Evolutionary conservation across 495 filamentous ascomycete genomes (phyloP), one percentile per base, ranked within the genome.

Genomic region (Penicillium ucsense): DNA sequence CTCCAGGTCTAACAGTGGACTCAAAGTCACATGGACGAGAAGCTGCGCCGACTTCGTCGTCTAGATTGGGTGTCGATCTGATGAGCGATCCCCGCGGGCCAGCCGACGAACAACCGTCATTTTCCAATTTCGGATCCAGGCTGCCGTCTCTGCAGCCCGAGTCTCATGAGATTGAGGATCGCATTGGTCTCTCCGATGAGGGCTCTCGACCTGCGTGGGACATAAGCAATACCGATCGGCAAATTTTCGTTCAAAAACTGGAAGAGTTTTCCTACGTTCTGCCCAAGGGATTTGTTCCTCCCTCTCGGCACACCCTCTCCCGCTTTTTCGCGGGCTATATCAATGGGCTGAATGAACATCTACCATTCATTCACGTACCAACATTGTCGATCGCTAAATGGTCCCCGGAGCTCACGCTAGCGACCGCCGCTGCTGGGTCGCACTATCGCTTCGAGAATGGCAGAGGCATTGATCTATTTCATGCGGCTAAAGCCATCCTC

Each of bases 111-210:
- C 57, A 58, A 27, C 71, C 71, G 7, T 74, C 81, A 2, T 73
- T 80, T 12, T 84, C 80, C 7, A 77, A 81, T 40, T 83, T 85
- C 49, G 81, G 82, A 0, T 87, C 83, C 3, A 72, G 84, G 36
- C 74, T 85, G 38, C 81, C 82, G 1, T 87, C 83, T 5, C 60
- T 86, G 35, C 78, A 80, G 53, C 82, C 82, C 12, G 82, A 86
- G 45, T 70, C 70, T 27, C 74, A 80, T 46, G 77, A 83, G 54
- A 68, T 76, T 4, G 67, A 75, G 31, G 79, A 81, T 32, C 68
- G 71, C 10, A 62, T 71, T 39, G 69, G 68, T 4, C 63, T 74
- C 29, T 56, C 59, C 3, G 71, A 74, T 55, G 71, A 74, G 10
- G 63, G 66, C 27, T 62, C 68, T 6, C 64, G 71, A 12, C 74